Evolutionary conservation across 805 yeast species (phyloP).

Genomic region (Pachysolen tannophilus): DNA sequence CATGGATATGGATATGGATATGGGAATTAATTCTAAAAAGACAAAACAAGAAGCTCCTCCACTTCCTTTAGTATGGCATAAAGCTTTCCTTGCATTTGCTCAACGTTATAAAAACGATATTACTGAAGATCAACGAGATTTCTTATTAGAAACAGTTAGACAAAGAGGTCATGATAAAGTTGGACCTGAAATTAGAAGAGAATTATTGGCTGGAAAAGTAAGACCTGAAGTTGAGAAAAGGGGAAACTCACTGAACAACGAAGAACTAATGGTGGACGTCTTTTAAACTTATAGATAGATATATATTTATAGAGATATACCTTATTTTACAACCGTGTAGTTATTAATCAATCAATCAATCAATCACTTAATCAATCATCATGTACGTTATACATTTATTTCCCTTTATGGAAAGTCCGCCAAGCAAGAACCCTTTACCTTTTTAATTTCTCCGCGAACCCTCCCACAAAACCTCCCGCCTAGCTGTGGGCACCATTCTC

Average conservation of each 20-base stretch:
- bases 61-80: slow-evolving; percentile 96
- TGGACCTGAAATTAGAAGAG: slow-evolving; percentile 93
- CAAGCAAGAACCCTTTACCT: too few species aligned
- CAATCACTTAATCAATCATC: too few species aligned
- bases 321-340: too few species aligned
- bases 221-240: slow-evolving; percentile 24
- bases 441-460: too few species aligned
- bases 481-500: too few species aligned
- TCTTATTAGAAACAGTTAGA: slow-evolving; percentile 82
- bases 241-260: slow-evolving; percentile 14
- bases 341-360: too few species aligned
- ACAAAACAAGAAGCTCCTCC: slow-evolving; percentile 38
- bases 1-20: slow-evolving; percentile 27
- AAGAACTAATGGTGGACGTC: slow-evolving; percentile 23
- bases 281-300: slow-evolving; percentile 15
- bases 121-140: slow-evolving; percentile 97
- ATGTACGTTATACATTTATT: too few species aligned
- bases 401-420: too few species aligned
- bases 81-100: slow-evolving; percentile 88
- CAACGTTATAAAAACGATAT: slow-evolving; percentile 96
- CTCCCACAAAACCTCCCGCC: too few species aligned
- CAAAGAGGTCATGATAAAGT: slow-evolving; percentile 83
- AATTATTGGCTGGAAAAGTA: slow-evolving; percentile 76
- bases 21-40: too few species aligned
- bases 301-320: too few species aligned